phyloP scores from a whole-genome alignment of 1,139 yeast genomes.

The Pichia kudriavzevii region DNA sequence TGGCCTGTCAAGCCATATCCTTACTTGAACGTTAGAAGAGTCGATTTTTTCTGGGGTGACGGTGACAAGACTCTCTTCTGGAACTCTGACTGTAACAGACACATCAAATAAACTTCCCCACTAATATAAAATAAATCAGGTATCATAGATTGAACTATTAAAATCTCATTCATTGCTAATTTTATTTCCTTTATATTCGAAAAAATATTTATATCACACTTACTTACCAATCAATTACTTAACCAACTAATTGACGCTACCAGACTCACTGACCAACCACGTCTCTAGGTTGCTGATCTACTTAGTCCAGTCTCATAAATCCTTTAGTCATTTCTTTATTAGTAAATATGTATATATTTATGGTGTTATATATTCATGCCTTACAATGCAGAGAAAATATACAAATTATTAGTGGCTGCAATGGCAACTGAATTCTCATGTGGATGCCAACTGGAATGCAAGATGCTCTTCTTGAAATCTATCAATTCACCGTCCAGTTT shows the following conservation, averaged over 20 bases:
- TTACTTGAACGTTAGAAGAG: slow-evolving; percentile 81
- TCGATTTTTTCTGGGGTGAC: slow-evolving; percentile 95
- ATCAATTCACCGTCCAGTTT: slow-evolving; percentile 71
- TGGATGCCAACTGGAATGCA: slow-evolving; percentile 98
- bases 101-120: slow-evolving; percentile 35
- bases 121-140: neutral
- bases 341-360: no score
- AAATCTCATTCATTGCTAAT: no score
- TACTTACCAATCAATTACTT: no score
- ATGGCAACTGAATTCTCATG: slow-evolving; percentile 93
- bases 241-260: no score
- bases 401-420: slow-evolving; percentile 94
- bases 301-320: no score
- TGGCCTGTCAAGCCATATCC: slow-evolving; percentile 81
- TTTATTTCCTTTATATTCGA: no score
- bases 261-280: no score
- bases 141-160: no score
- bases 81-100: slow-evolving; percentile 89
- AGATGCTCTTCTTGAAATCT: slow-evolving; percentile 89
- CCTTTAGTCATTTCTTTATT: no score
- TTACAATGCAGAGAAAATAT: slow-evolving; percentile 64
- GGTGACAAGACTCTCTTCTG: slow-evolving; percentile 97
- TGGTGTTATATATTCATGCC: no score
- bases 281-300: no score
- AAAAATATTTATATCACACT: no score